These are phyloP conservation scores for Nakazawaea sp. DNA, from an alignment of 805 yeast genomes.

Conservation along the genomic window DNA sequence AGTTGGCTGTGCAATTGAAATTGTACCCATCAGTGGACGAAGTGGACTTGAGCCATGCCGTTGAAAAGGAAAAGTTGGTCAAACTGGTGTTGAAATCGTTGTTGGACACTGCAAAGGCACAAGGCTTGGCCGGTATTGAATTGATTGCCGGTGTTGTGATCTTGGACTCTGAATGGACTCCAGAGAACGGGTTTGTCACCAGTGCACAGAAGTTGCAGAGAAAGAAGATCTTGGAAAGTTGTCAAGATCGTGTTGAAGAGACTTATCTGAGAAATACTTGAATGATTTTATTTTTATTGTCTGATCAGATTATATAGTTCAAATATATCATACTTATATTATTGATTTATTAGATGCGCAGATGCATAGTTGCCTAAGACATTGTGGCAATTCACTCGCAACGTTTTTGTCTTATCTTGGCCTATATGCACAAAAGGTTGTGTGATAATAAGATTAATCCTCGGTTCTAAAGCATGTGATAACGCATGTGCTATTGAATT, in stretches of 20 bases:
- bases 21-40: constrained; percentile 36
- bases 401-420: too few relatives aligned
- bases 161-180: constrained; percentile 94
- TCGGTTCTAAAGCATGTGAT: too few relatives aligned
- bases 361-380: too few relatives aligned
- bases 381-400: too few relatives aligned
- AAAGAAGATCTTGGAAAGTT: constrained; percentile 72
- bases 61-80: constrained; percentile 50
- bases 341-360: too few relatives aligned
- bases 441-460: too few relatives aligned
- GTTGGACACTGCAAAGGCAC: constrained; percentile 67
- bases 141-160: constrained; percentile 71
- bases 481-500: too few relatives aligned
- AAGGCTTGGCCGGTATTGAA: constrained; percentile 84
- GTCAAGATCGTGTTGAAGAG: constrained; percentile 58
- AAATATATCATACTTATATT: too few relatives aligned
- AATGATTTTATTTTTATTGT: too few relatives aligned
- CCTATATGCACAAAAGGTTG: too few relatives aligned
- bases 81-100: constrained; percentile 51
- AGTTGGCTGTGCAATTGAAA: constrained; percentile 51
- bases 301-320: too few relatives aligned
- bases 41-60: constrained; percentile 37
- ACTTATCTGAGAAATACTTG: constrained; percentile 36
- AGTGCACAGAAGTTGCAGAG: constrained; percentile 96
- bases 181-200: constrained; percentile 88